Evolutionary conservation across 2,329 filamentous ascomycete species (phyloP), one percentile per base, ranked within the genome.

Genomic region (Whalleya microplaca): DNA sequence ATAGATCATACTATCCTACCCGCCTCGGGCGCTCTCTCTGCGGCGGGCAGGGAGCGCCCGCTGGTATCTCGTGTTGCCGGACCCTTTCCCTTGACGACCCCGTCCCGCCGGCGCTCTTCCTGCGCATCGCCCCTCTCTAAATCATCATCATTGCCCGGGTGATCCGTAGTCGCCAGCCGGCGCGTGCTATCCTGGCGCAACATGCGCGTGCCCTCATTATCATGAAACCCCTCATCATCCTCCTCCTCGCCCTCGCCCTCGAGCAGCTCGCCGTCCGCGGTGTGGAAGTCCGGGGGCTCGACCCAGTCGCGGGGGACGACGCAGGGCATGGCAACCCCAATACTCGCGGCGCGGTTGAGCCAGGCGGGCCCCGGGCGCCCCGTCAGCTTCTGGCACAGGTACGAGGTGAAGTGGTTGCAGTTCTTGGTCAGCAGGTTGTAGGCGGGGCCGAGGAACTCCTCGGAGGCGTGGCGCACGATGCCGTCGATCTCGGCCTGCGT

Each of bases 321-420:
- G 71, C 91, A 96, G 14, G 91, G 91, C 37, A 96, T 73, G 12
- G 89, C 89, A 49, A 93, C 83, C 41, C 91, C 91, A 61, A 96
- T 91, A 64, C 84, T 88, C n/a, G 91, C 91, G 1, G 91, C 91
- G 53, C 91, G 84, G 69, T 96, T 96, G 51, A 96, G 76, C 89
- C 91, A 96, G 18, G 73, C 75, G 0, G 91, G 91, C 0, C 89
- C 89, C 1, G 85, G 77, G 45, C 84, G 82, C 5, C 87, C 85
- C 1, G 90, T 94, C 52, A 96, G 80, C 63, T 84, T 84, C 70
- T 88, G 80, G 73, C 89, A 92, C 18, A 96, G 81, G 66, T 89
- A 85, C 19, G 85, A 86, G 2, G 91, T 94, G 71, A 96, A 96
- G 72, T 96, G 91, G 72, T 96, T 96, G 81, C 91, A 96, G 73